Evolutionary conservation across 2,329 filamentous ascomycete genomes (phyloP).

Genomic region (Colletotrichum sansevieriae): DNA sequence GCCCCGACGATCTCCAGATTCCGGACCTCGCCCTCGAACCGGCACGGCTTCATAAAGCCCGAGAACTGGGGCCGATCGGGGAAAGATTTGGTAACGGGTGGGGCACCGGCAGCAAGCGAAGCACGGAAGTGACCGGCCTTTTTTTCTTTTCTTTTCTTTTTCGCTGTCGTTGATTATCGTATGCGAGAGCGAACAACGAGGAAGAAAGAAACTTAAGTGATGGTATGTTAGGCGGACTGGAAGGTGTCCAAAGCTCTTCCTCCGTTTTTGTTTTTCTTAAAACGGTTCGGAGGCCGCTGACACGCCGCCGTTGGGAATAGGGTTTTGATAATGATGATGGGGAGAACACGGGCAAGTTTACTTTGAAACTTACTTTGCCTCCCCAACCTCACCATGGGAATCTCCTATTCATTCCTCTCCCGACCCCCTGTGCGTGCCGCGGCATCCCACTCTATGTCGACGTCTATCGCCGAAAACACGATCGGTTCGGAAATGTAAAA

Average conservation of each 20-base stretch:
- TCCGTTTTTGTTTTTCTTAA: background rate
- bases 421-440: too few relatives aligned
- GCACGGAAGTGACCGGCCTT: constrained; percentile 38
- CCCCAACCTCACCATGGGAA: too few relatives aligned
- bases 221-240: constrained; percentile 11
- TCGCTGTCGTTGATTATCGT: background rate
- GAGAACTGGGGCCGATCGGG: constrained; percentile 37
- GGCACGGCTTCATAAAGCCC: constrained; percentile 39
- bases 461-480: too few relatives aligned
- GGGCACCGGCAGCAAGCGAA: constrained; percentile 17
- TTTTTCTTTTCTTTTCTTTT: too few relatives aligned
- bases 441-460: too few relatives aligned
- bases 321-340: background rate
- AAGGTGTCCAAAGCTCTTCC: constrained; percentile 20
- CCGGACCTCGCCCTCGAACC: constrained; percentile 39
- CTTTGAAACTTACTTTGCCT: background rate
- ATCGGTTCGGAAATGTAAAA: too few relatives aligned
- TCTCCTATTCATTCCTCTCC: too few relatives aligned
- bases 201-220: background rate
- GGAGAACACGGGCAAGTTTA: background rate
- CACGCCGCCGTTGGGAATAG: background rate
- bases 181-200: background rate
- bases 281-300: background rate
- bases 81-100: constrained; percentile 18
- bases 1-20: constrained; percentile 43